Percentiles rank a stretch among this genome's conserved stretches.
These are phyloP conservation scores for Colletotrichum sp. DNA, from an alignment of 2,329 filamentous ascomycete genomes.

Conservation along the genomic window DNA sequence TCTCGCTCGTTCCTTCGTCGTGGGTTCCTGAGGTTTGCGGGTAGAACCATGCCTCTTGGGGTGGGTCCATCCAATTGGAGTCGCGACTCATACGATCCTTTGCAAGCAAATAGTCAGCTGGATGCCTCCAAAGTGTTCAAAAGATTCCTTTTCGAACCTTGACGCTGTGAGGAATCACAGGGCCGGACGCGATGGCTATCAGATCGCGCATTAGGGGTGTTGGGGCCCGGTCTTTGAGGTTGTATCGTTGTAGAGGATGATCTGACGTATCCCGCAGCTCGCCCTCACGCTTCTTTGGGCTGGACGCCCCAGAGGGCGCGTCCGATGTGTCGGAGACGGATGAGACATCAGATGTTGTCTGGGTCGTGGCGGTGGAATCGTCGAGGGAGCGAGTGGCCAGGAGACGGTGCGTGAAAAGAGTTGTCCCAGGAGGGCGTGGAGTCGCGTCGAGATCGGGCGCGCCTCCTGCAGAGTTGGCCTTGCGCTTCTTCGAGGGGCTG, in stretches of 20 bases:
- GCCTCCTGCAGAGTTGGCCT: background rate
- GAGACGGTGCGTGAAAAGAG: background rate
- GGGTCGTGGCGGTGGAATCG: background rate
- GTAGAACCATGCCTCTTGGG: background rate
- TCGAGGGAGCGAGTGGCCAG: background rate
- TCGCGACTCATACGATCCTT: background rate
- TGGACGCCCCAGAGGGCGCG: background rate
- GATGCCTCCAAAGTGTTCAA: background rate
- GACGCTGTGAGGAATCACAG: background rate
- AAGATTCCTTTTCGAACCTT: background rate
- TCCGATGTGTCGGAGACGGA: background rate
- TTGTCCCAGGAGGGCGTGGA: background rate
- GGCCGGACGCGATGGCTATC: background rate
- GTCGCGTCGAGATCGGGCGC: background rate
- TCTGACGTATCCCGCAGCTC: background rate
- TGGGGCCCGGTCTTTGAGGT: background rate
- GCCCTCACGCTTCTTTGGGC: background rate
- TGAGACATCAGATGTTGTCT: background rate
- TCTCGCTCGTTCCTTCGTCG: background rate
- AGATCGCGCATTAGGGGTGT: background rate
- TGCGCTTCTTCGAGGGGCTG: background rate
- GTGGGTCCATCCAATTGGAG: background rate
- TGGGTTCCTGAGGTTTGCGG: background rate
- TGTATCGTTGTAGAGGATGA: background rate
- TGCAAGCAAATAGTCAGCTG: accelerated